Conservation (phyloP, 495 filamentous ascomycete genomes). For the Aspergillus funiculosus region DNA sequence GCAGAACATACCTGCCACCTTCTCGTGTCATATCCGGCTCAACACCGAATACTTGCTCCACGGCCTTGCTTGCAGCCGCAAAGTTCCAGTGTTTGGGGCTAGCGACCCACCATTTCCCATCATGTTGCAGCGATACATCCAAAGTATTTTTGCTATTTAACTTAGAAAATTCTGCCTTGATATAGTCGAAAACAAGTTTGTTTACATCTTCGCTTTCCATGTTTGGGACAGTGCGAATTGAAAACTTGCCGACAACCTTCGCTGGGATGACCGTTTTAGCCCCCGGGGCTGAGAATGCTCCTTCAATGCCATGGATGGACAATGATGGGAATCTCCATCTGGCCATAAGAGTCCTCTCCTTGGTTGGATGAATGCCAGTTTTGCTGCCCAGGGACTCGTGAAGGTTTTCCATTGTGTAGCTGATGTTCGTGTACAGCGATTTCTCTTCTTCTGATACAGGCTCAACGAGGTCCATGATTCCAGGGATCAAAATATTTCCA, state of each 20-base stretch:
- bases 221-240: conserved; percentile 91
- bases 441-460: conserved; percentile 83
- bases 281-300: conserved; percentile 86
- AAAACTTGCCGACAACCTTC: conserved; percentile 97
- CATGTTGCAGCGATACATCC: conserved; percentile 73
- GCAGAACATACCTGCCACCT: conserved; percentile 66
- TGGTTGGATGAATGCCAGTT: conserved; percentile 77
- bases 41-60: conserved; percentile 84
- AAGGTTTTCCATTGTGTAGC: conserved; percentile 91
- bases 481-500: conserved; percentile 85
- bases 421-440: conserved; percentile 73
- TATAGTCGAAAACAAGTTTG: conserved; percentile 69
- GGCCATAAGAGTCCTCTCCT: conserved; percentile 87
- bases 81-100: conserved; percentile 99
- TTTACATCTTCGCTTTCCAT: conserved; percentile 92
- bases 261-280: conserved; percentile 99
- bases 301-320: conserved; percentile 94
- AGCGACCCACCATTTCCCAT: conserved; percentile 97
- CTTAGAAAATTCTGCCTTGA: conserved; percentile 73
- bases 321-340: conserved; percentile 92
- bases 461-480: conserved; percentile 85
- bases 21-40: conserved; percentile 94
- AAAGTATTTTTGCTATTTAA: conserved; percentile 85
- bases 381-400: conserved; percentile 83
- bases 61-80: conserved; percentile 83